Base-by-base conservation (phyloP, 306 rosid species). In the Citrullus mucosospermus region DNA sequence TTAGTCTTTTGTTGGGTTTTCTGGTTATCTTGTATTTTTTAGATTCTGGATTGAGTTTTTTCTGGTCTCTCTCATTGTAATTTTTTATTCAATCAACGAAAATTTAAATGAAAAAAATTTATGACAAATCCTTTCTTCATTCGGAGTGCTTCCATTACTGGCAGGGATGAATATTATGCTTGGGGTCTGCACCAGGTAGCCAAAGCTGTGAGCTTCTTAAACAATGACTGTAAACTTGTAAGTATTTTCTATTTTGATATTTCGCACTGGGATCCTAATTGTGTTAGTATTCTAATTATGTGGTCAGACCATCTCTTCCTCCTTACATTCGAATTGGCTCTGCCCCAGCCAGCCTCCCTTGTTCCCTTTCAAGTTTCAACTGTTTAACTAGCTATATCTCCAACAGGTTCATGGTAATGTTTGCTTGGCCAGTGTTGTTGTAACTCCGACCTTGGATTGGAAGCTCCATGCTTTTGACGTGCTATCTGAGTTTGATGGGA, bases 391-490 rank as follows among this genome's bases (percentile, higher is more conserved):
- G 59, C 80, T 81, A 82, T 83, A 70, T 55, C 17, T 65, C 32
- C 74, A 84, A 74, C 85, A 95, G 98, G 92, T 96, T 86, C 97
- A 96, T 84, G 93, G 91, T 72, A 92, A 96, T 80, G 99, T 96
- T 80, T 96, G 96, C 87, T 77, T 96, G 85, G 92, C 91, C 80
- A 91, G 98, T 86, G 98, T 96, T 80, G 99, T 96, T 55, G 98
- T 96, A 74, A 96, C 99, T 16, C 97, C 84, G 87, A 91, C 98
- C 48, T 87, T 92, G 90, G 99, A 96, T 85, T 96, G 99, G 99
- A 96, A 96, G 85, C 89, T 96, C 87, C 99, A 96, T 79, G 98
- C 96, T 55, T 91, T 96, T 83, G 98, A 96, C 84, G 99, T 96
- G 81, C 88, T 96, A 17, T 96, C 99, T 17, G 99, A 96, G 85